phyloP scores from a whole-genome alignment of 768 basidiomycete genomes.

The Suillus variegatus region DNA sequence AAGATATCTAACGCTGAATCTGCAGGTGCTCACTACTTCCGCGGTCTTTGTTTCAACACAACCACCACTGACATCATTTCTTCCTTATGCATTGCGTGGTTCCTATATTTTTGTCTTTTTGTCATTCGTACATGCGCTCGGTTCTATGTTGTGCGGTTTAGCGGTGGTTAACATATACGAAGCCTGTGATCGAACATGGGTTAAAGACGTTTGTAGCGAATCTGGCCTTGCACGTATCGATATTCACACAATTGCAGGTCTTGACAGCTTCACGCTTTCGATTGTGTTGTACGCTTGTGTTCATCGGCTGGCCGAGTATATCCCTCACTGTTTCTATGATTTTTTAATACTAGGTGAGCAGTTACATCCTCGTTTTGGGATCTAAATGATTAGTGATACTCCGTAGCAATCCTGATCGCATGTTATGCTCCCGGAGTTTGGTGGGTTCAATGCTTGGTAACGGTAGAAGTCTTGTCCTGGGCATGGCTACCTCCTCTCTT shows the following conservation, averaged over 20 bases:
- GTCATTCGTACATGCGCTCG: neutral
- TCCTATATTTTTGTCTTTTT: neutral
- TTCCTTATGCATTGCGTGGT: neutral
- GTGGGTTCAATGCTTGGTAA: neutral
- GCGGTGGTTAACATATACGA: conserved; percentile 1
- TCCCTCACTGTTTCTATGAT: neutral
- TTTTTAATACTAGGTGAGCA: neutral
- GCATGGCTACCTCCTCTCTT: neutral
- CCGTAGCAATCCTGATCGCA: neutral
- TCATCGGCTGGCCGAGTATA: neutral
- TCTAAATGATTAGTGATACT: neutral
- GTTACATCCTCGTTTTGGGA: neutral
- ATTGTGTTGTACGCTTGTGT: neutral
- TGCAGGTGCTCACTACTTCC: neutral
- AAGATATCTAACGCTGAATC: neutral
- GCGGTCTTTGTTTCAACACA: neutral
- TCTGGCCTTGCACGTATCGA: neutral
- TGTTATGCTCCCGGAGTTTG: neutral
- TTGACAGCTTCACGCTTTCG: neutral
- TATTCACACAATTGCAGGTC: neutral
- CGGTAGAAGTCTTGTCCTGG: neutral
- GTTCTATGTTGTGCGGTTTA: neutral
- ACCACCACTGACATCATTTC: neutral
- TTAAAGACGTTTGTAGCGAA: neutral
- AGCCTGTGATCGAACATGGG: conserved; percentile 6